Conservation (phyloP, 257 asterid species). For the Ilex asprella region DNA sequence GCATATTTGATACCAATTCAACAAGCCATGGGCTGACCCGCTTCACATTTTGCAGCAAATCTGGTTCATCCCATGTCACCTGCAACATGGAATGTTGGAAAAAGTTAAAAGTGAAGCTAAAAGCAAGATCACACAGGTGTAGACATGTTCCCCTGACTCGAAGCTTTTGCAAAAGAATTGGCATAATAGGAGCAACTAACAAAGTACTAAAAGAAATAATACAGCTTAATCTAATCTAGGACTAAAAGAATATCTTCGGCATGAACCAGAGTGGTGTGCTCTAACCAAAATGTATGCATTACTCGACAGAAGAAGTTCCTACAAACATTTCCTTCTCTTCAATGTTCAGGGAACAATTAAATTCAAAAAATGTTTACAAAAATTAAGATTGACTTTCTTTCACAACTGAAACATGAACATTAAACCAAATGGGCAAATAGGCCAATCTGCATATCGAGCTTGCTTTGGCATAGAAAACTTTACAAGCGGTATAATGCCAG, state of each 20-base stretch:
- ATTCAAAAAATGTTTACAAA: too few relatives aligned
- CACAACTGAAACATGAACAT: too few relatives aligned
- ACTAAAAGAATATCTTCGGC: neutral
- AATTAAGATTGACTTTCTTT: too few relatives aligned
- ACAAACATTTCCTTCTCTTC: too few relatives aligned
- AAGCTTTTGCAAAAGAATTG: neutral
- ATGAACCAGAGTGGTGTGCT: neutral
- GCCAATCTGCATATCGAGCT: too few relatives aligned
- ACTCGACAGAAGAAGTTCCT: too few relatives aligned
- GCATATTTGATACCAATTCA: constrained; percentile 40
- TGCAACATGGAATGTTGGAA: constrained; percentile 18
- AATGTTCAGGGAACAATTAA: too few relatives aligned
- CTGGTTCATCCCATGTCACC: constrained; percentile 98
- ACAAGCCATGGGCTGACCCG: constrained; percentile 96
- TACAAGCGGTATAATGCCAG: too few relatives aligned
- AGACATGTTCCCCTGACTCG: neutral
- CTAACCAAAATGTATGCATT: too few relatives aligned
- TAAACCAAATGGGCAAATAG: too few relatives aligned
- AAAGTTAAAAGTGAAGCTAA: constrained; percentile 1
- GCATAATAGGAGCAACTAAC: neutral
- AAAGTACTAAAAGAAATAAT: neutral
- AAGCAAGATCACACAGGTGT: neutral
- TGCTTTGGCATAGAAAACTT: too few relatives aligned
- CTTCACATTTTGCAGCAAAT: constrained; percentile 72
- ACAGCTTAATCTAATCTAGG: too few relatives aligned